Evolutionary conservation across 352 stramenopile species (phyloP).

Genomic region (Phytopythium aichiense): DNA sequence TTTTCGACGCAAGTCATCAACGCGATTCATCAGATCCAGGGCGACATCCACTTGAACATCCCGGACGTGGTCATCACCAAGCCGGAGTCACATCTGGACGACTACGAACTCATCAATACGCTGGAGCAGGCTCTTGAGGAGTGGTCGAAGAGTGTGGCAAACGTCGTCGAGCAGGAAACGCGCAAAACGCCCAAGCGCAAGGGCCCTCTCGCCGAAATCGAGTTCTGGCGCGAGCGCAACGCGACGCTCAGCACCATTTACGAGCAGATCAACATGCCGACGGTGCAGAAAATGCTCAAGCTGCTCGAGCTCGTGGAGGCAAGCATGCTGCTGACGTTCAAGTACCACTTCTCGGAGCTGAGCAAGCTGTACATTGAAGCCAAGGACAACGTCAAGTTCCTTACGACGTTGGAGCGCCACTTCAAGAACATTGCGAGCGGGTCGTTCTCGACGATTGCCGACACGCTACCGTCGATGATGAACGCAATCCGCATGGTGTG

Average conservation of each 20-base stretch:
- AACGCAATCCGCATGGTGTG: constrained; percentile 96
- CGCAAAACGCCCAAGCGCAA: constrained; percentile 86
- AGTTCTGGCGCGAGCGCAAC: constrained; percentile 95
- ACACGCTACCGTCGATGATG: constrained; percentile 95
- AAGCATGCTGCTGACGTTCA: constrained; percentile 90
- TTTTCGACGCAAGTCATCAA: constrained; percentile 92
- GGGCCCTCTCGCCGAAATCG: constrained; percentile 92
- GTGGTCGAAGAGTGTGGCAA: constrained; percentile 90
- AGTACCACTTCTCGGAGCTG: constrained; percentile 93
- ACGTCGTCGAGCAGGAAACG: constrained; percentile 88
- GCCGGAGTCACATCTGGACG: constrained; percentile 76
- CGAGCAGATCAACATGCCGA: constrained; percentile 94
- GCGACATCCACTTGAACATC: constrained; percentile 92
- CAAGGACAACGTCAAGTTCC: constrained; percentile 96
- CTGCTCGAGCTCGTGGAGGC: constrained; percentile 90
- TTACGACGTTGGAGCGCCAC: constrained; percentile 94
- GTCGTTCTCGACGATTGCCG: constrained; percentile 89
- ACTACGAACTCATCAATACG: constrained; percentile 84
- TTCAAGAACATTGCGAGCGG: constrained; percentile 94
- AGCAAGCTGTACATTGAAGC: constrained; percentile 94
- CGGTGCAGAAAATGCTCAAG: constrained; percentile 95
- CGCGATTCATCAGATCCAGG: constrained; percentile 92
- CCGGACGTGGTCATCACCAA: constrained; percentile 90
- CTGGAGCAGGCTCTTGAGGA: constrained; percentile 91
- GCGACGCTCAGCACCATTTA: constrained; percentile 93